phyloP scores from a whole-genome alignment of 306 rosid genomes.

The Pyrus betulifolia region DNA sequence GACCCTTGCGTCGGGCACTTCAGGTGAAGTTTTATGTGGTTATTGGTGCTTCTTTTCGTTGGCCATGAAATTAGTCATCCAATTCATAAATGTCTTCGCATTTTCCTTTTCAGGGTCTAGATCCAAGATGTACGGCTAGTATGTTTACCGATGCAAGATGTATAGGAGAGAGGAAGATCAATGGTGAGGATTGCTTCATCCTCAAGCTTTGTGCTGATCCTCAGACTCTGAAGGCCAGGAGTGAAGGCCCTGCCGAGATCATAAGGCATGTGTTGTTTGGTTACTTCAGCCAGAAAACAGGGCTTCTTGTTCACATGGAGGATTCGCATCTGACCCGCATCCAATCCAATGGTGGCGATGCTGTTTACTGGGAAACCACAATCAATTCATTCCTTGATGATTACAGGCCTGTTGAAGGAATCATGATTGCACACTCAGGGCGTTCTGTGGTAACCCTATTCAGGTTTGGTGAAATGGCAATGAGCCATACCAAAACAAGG shows the following conservation, averaged over 20 bases:
- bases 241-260: conserved; percentile 97
- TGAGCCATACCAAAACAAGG: conserved; percentile 94
- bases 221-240: conserved; percentile 76
- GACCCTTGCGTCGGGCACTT: conserved; percentile 95
- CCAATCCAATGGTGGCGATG: conserved; percentile 81
- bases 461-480: conserved; percentile 95
- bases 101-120: conserved; percentile 66
- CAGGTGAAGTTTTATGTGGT: conserved; percentile 43
- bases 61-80: background rate
- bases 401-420: conserved; percentile 92
- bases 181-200: conserved; percentile 95
- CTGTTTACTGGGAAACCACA: conserved; percentile 96
- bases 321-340: conserved; percentile 95
- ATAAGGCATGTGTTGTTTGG: conserved; percentile 93
- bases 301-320: conserved; percentile 91
- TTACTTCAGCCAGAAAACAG: conserved; percentile 96
- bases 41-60: background rate
- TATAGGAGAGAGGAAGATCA: conserved; percentile 89
- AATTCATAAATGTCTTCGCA: background rate
- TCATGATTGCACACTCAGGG: conserved; percentile 97
- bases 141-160: conserved; percentile 86
- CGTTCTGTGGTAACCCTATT: conserved; percentile 90
- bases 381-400: conserved; percentile 90
- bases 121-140: conserved; percentile 87
- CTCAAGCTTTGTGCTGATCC: conserved; percentile 92